phyloP scores from a whole-genome alignment of 208 protist genomes.

The Leishmania guyanensis region DNA sequence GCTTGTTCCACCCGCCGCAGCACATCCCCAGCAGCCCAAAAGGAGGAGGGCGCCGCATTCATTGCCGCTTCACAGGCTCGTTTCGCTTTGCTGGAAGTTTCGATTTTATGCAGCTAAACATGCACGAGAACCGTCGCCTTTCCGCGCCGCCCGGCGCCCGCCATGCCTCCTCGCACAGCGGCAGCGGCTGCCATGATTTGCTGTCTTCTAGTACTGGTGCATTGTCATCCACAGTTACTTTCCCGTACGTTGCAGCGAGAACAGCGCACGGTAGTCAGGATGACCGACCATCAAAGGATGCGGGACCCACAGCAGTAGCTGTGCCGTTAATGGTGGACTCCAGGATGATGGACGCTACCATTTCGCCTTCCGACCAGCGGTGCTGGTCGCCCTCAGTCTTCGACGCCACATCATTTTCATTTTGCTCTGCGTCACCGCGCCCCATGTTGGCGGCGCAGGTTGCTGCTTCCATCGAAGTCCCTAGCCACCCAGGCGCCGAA shows the following conservation, averaged over 20 bases:
- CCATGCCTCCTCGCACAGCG: background rate
- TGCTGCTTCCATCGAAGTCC: background rate
- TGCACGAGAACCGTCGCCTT: background rate
- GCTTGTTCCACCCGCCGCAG: background rate
- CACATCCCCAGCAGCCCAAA: background rate
- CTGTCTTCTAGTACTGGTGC: background rate
- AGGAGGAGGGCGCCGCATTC: background rate
- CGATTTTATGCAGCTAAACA: background rate
- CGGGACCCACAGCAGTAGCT: background rate
- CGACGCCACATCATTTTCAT: background rate
- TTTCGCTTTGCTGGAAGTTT: background rate
- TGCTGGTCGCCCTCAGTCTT: background rate
- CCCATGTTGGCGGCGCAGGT: too few relatives aligned
- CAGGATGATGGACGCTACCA: background rate
- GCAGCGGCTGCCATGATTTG: background rate
- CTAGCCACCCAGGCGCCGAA: background rate
- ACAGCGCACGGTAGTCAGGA: background rate
- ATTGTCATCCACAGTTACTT: too few relatives aligned
- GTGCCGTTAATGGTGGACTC: background rate
- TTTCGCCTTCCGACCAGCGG: too few relatives aligned
- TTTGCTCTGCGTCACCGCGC: background rate
- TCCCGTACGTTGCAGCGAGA: background rate
- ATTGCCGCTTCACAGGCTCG: background rate
- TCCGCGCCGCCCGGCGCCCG: too few relatives aligned
- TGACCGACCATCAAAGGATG: background rate